Evolutionary conservation across 306 rosid species (phyloP).

Genomic region (Prunus campanulata): DNA sequence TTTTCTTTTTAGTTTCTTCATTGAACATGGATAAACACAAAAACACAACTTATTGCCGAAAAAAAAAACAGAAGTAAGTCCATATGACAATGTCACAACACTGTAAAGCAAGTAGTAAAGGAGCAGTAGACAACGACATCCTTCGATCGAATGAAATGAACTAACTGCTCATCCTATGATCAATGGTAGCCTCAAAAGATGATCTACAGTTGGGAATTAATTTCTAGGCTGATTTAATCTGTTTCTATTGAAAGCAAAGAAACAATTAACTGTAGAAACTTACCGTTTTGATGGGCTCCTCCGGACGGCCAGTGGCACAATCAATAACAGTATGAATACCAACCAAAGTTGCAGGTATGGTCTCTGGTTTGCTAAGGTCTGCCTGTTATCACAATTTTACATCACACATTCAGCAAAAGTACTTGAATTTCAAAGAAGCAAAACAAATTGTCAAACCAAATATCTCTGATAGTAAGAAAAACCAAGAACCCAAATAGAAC

Average conservation of each 20-base stretch:
- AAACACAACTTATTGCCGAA: neutral
- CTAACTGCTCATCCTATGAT: neutral
- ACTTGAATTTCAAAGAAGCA: neutral
- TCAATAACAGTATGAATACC: conserved; percentile 87
- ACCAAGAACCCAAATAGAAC: neutral
- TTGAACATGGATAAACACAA: neutral
- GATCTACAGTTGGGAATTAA: neutral
- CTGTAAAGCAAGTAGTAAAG: neutral
- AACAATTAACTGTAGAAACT: neutral
- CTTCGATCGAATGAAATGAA: neutral
- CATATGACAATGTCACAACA: neutral
- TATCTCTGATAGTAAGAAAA: neutral
- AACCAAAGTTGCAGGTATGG: conserved; percentile 91
- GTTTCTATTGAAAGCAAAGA: neutral
- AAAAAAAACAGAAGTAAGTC: neutral
- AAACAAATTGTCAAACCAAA: neutral
- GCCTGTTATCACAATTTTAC: conserved; percentile 49
- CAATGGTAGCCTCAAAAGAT: neutral
- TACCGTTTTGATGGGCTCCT: conserved; percentile 88
- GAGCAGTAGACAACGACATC: neutral
- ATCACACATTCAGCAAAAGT: neutral
- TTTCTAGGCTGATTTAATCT: neutral
- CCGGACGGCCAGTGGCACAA: conserved; percentile 97
- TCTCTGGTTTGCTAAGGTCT: conserved; percentile 84
- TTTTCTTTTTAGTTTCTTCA: neutral